Evolutionary conservation across 1,139 yeast species (phyloP).

Genomic region (Scheffersomyces insectosa): DNA sequence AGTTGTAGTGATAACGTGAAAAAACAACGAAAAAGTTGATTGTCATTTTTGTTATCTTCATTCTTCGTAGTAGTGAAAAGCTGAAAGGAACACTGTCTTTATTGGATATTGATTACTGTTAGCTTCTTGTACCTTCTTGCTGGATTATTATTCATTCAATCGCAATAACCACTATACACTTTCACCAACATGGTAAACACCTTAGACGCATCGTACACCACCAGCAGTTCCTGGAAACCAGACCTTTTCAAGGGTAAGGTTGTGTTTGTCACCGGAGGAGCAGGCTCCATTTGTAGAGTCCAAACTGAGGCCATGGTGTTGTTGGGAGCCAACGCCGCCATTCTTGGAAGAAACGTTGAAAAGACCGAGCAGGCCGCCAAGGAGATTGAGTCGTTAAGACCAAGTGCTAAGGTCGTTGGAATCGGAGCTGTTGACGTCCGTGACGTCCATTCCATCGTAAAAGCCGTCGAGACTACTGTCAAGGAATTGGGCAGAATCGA

Average conservation of each 20-base stretch:
- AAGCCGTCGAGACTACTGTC: slow-evolving; percentile 68
- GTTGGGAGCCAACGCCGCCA: slow-evolving; percentile 84
- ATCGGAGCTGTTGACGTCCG: slow-evolving; percentile 77
- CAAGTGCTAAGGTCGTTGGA: slow-evolving; percentile 66
- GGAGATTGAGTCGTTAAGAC: slow-evolving; percentile 59
- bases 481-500: slow-evolving; percentile 71
- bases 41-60: no score
- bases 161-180: no score
- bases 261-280: slow-evolving; percentile 91
- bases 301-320: slow-evolving; percentile 81
- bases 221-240: slow-evolving; percentile 46
- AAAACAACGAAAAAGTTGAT: no score
- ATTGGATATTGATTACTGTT: no score
- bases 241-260: slow-evolving; percentile 79
- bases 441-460: slow-evolving; percentile 52
- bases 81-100: no score
- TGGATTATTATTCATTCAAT: no score
- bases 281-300: slow-evolving; percentile 87
- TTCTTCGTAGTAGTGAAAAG: no score
- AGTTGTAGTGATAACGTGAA: no score
- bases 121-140: no score
- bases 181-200: slow-evolving; percentile 4
- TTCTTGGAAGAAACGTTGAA: slow-evolving; percentile 71
- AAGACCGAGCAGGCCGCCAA: slow-evolving; percentile 66
- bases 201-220: slow-evolving; percentile 30